Base-by-base conservation (phyloP, 2,329 filamentous ascomycete genomes). In the Trichoderma breve region DNA sequence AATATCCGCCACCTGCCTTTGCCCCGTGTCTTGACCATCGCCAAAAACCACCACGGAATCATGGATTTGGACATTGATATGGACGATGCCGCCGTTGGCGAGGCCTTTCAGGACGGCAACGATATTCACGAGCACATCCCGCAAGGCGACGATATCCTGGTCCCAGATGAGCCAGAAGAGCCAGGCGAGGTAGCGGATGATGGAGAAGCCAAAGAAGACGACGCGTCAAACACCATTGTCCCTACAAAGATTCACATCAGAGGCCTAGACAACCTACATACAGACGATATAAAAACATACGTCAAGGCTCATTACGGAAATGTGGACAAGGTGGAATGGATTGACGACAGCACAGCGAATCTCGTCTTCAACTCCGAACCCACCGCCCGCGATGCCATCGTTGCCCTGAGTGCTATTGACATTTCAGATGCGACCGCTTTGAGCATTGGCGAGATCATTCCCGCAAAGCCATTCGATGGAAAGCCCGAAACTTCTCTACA, bases 271-370 rank as follows among this genome's bases (percentile, higher is more conserved):
- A 89, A 91, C 57, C 85, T 98, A 79, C 93, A 92, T 36, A 94
- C 94, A 32, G 87, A 90, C 70, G 90, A 97, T 74, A 91, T 98
- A 76, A 91, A 92, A 76, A 85, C 87, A 72, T 98, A 94, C 77
- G 89, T 93, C 9, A 82, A 85, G 62, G 87, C 93, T 74, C 88
- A 96, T 80, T 94, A 88, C 77, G 83, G 86, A 43, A 80, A 81
- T 15, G 84, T 90, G 71, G 84, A 88, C 71, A 87, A 88, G 73
- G 86, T 98, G 74, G 94, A 98, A 83, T 99, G 96, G 96, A 94
- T 99, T 75, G 93, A 98, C 80, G 96, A 99, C 81, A 91, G 89
- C 7, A 95, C 94, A 0, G 93, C 94, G 74, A 98, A 98, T 79
- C 85, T 98, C 68, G 82, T 97, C 67, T 98, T 96, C 83, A 84